phyloP scores from a whole-genome alignment of 2,329 filamentous ascomycete species.

The Sporothrix globosa region DNA sequence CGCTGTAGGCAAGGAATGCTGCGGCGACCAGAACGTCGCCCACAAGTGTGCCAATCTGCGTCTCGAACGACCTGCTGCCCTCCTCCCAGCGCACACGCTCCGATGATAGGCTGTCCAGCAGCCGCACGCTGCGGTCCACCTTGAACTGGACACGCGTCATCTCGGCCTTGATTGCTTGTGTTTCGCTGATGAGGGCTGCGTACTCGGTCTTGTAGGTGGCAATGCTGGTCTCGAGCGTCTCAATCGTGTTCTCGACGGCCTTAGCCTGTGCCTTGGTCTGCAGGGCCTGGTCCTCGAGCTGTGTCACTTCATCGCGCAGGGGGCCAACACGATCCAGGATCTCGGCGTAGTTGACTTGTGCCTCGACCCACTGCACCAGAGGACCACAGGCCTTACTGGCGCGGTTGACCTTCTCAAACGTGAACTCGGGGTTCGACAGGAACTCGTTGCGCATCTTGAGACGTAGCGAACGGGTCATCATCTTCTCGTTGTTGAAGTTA shows the following conservation, averaged over 20 bases:
- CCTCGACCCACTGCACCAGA: slow-evolving; percentile 93
- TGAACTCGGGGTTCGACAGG: slow-evolving; percentile 91
- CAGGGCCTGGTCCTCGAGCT: slow-evolving; percentile 84
- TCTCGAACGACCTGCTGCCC: slow-evolving; percentile 96
- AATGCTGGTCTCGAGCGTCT: slow-evolving; percentile 84
- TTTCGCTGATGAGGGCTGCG: slow-evolving; percentile 92
- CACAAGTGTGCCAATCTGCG: slow-evolving; percentile 93
- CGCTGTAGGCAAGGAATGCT: slow-evolving; percentile 94
- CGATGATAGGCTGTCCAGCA: slow-evolving; percentile 92
- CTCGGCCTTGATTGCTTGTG: slow-evolving; percentile 93
- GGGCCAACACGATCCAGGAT: slow-evolving; percentile 94
- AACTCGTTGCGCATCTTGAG: slow-evolving; percentile 92
- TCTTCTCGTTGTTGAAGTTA: slow-evolving; percentile 91
- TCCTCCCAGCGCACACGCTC: slow-evolving; percentile 94
- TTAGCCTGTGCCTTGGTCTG: slow-evolving; percentile 93
- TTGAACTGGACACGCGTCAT: slow-evolving; percentile 98
- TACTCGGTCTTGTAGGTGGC: slow-evolving; percentile 96
- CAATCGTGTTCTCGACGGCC: slow-evolving; percentile 86
- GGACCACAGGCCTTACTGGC: slow-evolving; percentile 97
- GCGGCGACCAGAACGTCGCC: slow-evolving; percentile 96
- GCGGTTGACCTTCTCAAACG: slow-evolving; percentile 92
- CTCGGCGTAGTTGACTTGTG: slow-evolving; percentile 96
- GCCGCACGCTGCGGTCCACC: slow-evolving; percentile 90
- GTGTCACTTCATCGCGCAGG: slow-evolving; percentile 82
- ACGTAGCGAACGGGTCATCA: slow-evolving; percentile 84